phyloP scores from a whole-genome alignment of 306 rosid species.

The Ceratonia siliqua region DNA sequence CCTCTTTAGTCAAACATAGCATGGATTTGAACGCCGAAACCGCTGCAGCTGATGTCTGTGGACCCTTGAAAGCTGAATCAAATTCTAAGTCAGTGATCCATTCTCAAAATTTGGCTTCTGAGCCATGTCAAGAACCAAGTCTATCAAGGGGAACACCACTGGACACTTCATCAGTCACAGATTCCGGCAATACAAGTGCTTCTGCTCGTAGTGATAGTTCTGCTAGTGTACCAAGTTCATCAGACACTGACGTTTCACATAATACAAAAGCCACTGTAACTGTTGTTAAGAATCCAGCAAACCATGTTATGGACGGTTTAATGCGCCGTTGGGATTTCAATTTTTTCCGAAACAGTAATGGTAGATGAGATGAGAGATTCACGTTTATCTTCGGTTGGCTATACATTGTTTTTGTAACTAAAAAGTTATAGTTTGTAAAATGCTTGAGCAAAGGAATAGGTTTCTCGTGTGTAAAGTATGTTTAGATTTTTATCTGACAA shows the following conservation, averaged over 20 bases:
- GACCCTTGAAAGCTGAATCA: conserved; percentile 44
- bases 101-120: conserved; percentile 40
- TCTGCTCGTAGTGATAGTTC: conserved; percentile 53
- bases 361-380: conserved; percentile 56
- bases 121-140: conserved; percentile 36
- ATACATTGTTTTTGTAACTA: conserved; percentile 58
- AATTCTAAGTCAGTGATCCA: conserved; percentile 38
- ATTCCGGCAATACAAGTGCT: conserved; percentile 51
- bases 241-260: conserved; percentile 78
- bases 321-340: conserved; percentile 97
- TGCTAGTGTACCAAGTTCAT: conserved; percentile 47
- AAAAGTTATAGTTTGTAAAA: conserved; percentile 44
- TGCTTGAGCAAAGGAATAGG: conserved; percentile 48
- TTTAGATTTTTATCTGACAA: conserved; percentile 37
- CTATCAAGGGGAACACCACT: conserved; percentile 29
- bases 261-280: conserved; percentile 86
- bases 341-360: conserved; percentile 73
- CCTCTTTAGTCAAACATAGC: conserved; percentile 31
- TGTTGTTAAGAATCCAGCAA: conserved; percentile 71
- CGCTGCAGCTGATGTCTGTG: conserved; percentile 36
- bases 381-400: conserved; percentile 26
- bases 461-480: conserved; percentile 51
- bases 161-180: conserved; percentile 37
- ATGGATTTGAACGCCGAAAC: conserved; percentile 45
- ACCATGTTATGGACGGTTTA: conserved; percentile 89